A percentile compares a stretch with the other conserved stretches of the same genome.
These are phyloP conservation scores for Infundibulicybe gibba DNA, from an alignment of 768 basidiomycete genomes.

Conservation along the genomic window DNA sequence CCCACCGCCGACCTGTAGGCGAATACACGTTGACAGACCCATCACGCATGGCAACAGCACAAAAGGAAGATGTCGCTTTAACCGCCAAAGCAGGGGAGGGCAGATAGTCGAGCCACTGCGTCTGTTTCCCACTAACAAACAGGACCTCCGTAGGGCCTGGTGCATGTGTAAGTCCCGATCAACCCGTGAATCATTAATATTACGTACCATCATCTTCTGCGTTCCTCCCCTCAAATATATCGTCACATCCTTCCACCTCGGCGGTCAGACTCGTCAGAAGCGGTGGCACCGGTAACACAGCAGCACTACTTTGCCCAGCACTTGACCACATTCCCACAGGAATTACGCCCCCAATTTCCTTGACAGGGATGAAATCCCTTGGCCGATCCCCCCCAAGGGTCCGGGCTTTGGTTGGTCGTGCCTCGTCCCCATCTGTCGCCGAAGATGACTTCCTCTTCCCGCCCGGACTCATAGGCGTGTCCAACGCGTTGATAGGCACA, in stretches of 20 bases:
- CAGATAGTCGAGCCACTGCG: conserved; percentile 89
- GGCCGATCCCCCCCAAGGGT: conserved; percentile 71
- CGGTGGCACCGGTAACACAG: conserved; percentile 51
- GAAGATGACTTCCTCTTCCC: conserved; percentile 50
- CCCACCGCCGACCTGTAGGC: conserved; percentile 76
- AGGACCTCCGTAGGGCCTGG: conserved; percentile 67
- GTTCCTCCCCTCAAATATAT: conserved; percentile 78
- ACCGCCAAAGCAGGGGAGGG: conserved; percentile 67
- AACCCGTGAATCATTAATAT: background rate
- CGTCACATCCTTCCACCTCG: conserved; percentile 62
- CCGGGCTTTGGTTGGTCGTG: conserved; percentile 29
- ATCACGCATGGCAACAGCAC: conserved; percentile 77
- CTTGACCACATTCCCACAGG: conserved; percentile 12
- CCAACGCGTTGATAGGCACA: conserved; percentile 51
- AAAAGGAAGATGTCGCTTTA: conserved; percentile 61
- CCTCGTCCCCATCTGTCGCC: conserved; percentile 35
- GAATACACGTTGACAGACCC: conserved; percentile 84
- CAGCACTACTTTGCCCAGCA: conserved; percentile 11
- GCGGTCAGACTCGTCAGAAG: conserved; percentile 57
- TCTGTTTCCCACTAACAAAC: conserved; percentile 60
- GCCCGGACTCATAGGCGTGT: conserved; percentile 31
- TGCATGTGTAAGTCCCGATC: background rate
- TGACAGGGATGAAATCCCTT: conserved; percentile 45
- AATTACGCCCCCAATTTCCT: conserved; percentile 42
- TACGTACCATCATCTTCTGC: conserved; percentile 57